Conservation (phyloP, 78 protist genomes). For the Guillardia theta region DNA sequence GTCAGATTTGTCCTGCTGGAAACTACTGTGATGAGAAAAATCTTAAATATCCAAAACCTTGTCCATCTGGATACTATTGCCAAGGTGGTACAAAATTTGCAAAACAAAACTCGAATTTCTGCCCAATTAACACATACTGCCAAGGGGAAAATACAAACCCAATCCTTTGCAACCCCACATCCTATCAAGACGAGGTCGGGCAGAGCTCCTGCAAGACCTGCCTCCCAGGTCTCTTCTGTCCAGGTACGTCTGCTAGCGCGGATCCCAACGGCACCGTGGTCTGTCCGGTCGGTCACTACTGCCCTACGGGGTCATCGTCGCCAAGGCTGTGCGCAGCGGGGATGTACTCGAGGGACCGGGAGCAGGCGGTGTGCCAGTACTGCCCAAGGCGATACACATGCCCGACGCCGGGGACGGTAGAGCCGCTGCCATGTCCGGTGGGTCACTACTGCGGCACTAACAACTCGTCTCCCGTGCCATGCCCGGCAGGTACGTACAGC, state of each 20-base stretch:
- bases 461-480: conserved; percentile 29
- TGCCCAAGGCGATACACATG: background rate
- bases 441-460: conserved; percentile 7
- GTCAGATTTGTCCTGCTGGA: too few species aligned
- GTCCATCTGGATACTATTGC: conserved; percentile 38
- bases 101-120: background rate
- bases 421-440: background rate
- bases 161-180: background rate
- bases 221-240: conserved; percentile 65
- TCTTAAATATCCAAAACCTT: background rate
- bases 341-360: background rate
- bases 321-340: conserved; percentile 52
- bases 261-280: background rate
- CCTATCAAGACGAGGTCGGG: conserved; percentile 3
- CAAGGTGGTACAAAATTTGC: background rate
- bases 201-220: background rate
- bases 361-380: background rate
- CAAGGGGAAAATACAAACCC: background rate
- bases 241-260: conserved; percentile 16
- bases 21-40: too few species aligned
- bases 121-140: conserved; percentile 31
- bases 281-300: conserved; percentile 24
- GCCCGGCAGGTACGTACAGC: conserved; percentile 56
- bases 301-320: background rate
- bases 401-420: background rate